Percentiles rank a stretch among this genome's conserved stretches.
Conservation (phyloP, 2,329 filamentous ascomycete species). For the Neonectria punicea region DNA sequence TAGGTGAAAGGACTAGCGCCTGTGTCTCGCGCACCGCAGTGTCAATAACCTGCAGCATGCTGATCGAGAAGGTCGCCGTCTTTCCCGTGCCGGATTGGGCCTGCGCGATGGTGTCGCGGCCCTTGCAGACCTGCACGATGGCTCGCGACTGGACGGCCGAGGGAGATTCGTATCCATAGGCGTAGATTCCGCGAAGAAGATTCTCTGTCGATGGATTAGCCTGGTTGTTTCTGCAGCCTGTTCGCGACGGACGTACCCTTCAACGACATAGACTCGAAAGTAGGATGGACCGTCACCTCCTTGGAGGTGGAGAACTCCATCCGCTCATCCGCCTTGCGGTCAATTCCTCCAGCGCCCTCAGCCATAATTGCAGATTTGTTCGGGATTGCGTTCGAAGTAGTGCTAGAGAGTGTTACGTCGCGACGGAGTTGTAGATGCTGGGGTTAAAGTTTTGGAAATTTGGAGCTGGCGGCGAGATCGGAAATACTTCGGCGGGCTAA, state of each 20-base stretch:
- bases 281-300: slow-evolving; percentile 94
- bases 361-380: slow-evolving; percentile 73
- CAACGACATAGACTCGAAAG: slow-evolving; percentile 94
- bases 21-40: slow-evolving; percentile 92
- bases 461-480: slow-evolving; percentile 35
- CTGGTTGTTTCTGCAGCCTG: background rate
- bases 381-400: slow-evolving; percentile 1
- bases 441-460: slow-evolving; percentile 45
- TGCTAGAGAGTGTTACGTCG: slow-evolving; percentile 21
- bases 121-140: slow-evolving; percentile 99
- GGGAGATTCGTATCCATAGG: slow-evolving; percentile 97
- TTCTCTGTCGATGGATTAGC: slow-evolving; percentile 69
- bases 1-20: slow-evolving; percentile 94
- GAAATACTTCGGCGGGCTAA: slow-evolving; percentile 45
- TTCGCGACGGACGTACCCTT: slow-evolving; percentile 67
- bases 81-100: slow-evolving; percentile 98
- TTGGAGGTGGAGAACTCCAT: slow-evolving; percentile 99
- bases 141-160: slow-evolving; percentile 98
- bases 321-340: slow-evolving; percentile 92
- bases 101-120: slow-evolving; percentile 97
- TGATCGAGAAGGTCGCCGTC: slow-evolving; percentile 96
- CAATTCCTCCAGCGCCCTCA: slow-evolving; percentile 79
- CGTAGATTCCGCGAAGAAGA: slow-evolving; percentile 95
- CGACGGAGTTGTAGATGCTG: slow-evolving; percentile 26
- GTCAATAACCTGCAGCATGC: slow-evolving; percentile 95